phyloP scores from a whole-genome alignment of 176 grass and related monocot species.

The Zea mays region Zm-B73-REFERENCE-NAM-5.0 NC_050102.1:179490501-179491000 shows the following conservation, averaged over 20 bases:
- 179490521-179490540: slow-evolving; percentile 89
- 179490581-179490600: slow-evolving; percentile 62
- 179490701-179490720: slow-evolving; percentile 64
- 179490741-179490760: slow-evolving; percentile 71
- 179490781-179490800: slow-evolving; percentile 84
- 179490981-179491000: slow-evolving; percentile 67
- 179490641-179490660: slow-evolving; percentile 19
- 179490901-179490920: slow-evolving; percentile 64
- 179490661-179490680: slow-evolving; percentile 15
- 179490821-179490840: slow-evolving; percentile 69
- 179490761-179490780: slow-evolving; percentile 91
- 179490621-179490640: neutral
- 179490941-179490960: neutral
- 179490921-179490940: slow-evolving; percentile 78
- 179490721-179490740: slow-evolving; percentile 66
- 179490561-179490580: slow-evolving; percentile 57
- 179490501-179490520: slow-evolving; percentile 80
- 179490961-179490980: slow-evolving; percentile 59
- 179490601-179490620: slow-evolving; percentile 57
- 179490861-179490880: slow-evolving; percentile 75
- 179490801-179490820: slow-evolving; percentile 74
- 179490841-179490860: slow-evolving; percentile 68
- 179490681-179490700: slow-evolving; percentile 51
- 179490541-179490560: slow-evolving; percentile 95
- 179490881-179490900: slow-evolving; percentile 77